These are phyloP conservation scores for Henckelia pumila DNA, from an alignment of 257 asterid species.

Conservation along the genomic window DNA sequence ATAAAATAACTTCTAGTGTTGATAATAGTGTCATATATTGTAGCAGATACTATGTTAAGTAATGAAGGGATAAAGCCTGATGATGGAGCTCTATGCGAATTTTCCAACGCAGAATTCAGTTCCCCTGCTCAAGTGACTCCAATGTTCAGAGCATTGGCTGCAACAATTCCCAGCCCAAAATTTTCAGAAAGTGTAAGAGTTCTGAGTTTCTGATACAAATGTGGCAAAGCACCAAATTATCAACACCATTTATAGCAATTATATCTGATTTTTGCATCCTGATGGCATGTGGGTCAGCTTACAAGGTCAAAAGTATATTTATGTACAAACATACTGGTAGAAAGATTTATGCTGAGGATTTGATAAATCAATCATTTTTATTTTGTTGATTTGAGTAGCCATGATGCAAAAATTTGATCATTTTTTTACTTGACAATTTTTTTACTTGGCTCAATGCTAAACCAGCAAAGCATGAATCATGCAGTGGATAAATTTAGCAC, in stretches of 20 bases:
- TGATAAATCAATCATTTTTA: background rate
- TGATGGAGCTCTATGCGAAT: conserved; percentile 41
- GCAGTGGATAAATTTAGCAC: background rate
- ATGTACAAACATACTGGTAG: background rate
- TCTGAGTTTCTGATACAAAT: conserved; percentile 18
- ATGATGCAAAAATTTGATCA: too few relatives aligned
- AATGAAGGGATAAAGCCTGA: conserved; percentile 33
- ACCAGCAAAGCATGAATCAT: background rate
- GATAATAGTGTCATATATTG: conserved; percentile 19
- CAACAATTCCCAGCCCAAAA: conserved; percentile 88
- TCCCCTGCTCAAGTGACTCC: conserved; percentile 93
- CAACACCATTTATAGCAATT: background rate
- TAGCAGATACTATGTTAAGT: conserved; percentile 39
- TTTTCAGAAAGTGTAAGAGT: conserved; percentile 96
- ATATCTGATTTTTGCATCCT: background rate
- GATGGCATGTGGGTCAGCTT: background rate
- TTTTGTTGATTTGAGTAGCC: background rate
- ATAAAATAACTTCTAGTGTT: conserved; percentile 22
- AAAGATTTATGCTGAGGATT: background rate
- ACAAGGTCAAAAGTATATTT: background rate
- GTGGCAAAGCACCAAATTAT: background rate
- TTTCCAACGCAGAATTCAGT: conserved; percentile 49
- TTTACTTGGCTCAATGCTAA: background rate
- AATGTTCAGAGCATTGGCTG: conserved; percentile 87
- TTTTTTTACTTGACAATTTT: too few relatives aligned